Percentiles rank a stretch among this genome's conserved stretches.
phyloP scores from a whole-genome alignment of 352 stramenopile genomes.

The Phytophthora megakarya region DNA sequence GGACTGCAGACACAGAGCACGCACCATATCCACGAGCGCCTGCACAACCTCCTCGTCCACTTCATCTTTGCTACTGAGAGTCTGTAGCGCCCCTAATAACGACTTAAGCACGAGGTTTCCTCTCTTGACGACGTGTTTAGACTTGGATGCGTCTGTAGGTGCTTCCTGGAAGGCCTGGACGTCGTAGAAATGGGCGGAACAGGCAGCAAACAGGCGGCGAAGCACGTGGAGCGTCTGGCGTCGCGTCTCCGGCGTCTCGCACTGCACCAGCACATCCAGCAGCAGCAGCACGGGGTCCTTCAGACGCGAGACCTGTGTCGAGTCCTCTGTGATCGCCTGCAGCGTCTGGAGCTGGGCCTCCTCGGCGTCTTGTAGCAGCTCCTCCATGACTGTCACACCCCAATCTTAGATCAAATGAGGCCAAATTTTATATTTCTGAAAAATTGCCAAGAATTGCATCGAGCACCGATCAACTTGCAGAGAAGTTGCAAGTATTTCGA shows the following conservation, averaged over 20 bases:
- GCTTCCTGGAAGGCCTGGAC: constrained; percentile 39
- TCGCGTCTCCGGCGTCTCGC: constrained; percentile 28
- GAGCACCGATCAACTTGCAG: too few relatives aligned
- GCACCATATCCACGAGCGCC: constrained; percentile 51
- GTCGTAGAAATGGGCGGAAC: constrained; percentile 47
- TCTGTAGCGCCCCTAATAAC: constrained; percentile 48
- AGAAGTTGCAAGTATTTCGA: too few relatives aligned
- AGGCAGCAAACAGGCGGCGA: constrained; percentile 45
- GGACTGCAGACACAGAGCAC: constrained; percentile 56
- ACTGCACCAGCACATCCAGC: constrained; percentile 50
- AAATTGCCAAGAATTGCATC: too few relatives aligned
- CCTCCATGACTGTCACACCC: constrained; percentile 37
- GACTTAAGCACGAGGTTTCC: constrained; percentile 56
- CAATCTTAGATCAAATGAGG: too few relatives aligned
- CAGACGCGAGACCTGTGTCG: constrained; percentile 32
- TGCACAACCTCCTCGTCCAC: constrained; percentile 35
- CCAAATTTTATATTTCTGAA: too few relatives aligned
- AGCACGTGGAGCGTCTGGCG: constrained; percentile 46
- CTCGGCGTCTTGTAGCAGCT: constrained; percentile 51
- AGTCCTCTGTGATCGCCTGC: constrained; percentile 28
- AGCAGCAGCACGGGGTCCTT: constrained; percentile 57
- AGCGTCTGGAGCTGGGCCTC: constrained; percentile 43
- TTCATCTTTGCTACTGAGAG: constrained; percentile 40
- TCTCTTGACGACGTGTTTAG: constrained; percentile 20
- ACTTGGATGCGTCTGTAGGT: not conserved